Evolutionary conservation across 345 rosid genomes (phyloP), one percentile per base, ranked within the genome.

Genomic region (Rhodamnia argentea): DNA sequence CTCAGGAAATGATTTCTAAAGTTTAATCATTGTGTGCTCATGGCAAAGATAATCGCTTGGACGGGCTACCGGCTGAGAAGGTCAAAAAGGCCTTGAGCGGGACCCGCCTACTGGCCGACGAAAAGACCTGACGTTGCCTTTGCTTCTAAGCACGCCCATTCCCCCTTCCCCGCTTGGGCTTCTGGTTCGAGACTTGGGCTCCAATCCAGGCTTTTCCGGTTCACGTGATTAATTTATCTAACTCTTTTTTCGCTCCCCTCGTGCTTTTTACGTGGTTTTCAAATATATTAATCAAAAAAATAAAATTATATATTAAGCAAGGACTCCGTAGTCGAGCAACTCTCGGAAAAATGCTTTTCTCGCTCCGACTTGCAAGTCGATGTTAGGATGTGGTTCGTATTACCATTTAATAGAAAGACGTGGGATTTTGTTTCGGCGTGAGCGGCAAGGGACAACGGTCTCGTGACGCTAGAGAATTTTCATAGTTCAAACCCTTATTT

Each of bases 401-500:
- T 47, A 2, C 9, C 51, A 1, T 47, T 47, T 1, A 1, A 10
- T 10, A 47, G 3, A 1, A 8, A 1, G 11, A 9, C 9, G 2
- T 1, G 51, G 3, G 51, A 10, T 47, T 9, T 10, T 1, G 51
- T 11, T 47, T 9, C 47, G 9, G 7, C 47, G 7, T 4, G 47
- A 7, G 7, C 1, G 0, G 9, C 47, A 6, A 44, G 47, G 8
- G 47, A 44, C 47, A 44, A 44, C 7, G 1, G 8, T 1, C 9
- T 0, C 1, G 9, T 1, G 7, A 44, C 47, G 47, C 9, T 1
- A 7, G 9, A 44, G 51, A 47, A 2, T 47, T 47, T 47, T 47
- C 9, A 47, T 47, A 47, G 1, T 47, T 47, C 51, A 10, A 47
- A 4, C 51, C 13, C 13, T 10, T 50, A 11, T 50, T 50, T 50